phyloP scores from a whole-genome alignment of 139 green algal genomes.

The Marvania coccoides region DNA sequence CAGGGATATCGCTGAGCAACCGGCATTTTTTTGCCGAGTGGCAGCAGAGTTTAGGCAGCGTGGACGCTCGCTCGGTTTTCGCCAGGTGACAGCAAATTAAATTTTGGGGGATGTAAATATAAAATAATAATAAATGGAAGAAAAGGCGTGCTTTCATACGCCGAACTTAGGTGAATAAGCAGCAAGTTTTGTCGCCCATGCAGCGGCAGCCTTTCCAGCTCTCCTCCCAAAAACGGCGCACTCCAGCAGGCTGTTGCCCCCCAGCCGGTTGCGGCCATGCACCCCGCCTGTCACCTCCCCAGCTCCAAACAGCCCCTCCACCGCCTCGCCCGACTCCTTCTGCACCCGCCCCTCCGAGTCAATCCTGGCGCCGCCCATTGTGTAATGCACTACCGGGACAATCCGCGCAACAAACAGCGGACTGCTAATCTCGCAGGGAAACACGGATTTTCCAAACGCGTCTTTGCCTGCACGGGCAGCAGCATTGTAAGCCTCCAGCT shows the following conservation, averaged over 20 bases:
- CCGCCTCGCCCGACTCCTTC: slow-evolving; percentile 7
- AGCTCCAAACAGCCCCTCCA: slow-evolving; percentile 88
- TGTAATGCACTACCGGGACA: slow-evolving; percentile 75
- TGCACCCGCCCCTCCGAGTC: slow-evolving; percentile 4
- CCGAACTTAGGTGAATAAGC: no score
- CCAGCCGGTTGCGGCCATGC: slow-evolving; percentile 94
- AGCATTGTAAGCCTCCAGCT: slow-evolving; percentile 41
- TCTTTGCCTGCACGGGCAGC: slow-evolving; percentile 17
- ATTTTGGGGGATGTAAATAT: no score
- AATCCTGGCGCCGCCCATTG: slow-evolving; percentile 51
- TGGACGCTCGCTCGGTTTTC: no score
- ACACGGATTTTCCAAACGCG: slow-evolving; percentile 52
- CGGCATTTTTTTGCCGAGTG: no score
- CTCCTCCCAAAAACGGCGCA: slow-evolving; percentile 95
- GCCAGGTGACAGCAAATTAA: no score
- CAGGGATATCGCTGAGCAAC: no score
- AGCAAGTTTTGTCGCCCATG: no score
- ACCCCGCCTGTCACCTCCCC: slow-evolving; percentile 91
- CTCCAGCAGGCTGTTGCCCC: slow-evolving; percentile 95
- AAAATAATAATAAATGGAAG: no score
- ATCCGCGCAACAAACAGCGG: slow-evolving; percentile 42
- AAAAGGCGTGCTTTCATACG: no score
- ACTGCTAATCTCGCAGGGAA: slow-evolving; percentile 28
- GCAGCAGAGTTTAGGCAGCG: no score
- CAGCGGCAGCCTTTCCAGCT: slow-evolving; percentile 8